A percentile compares a stretch with the other conserved stretches of the same genome.
phyloP scores from a whole-genome alignment of 306 rosid genomes.

The Pterocarpus santalinus region DNA sequence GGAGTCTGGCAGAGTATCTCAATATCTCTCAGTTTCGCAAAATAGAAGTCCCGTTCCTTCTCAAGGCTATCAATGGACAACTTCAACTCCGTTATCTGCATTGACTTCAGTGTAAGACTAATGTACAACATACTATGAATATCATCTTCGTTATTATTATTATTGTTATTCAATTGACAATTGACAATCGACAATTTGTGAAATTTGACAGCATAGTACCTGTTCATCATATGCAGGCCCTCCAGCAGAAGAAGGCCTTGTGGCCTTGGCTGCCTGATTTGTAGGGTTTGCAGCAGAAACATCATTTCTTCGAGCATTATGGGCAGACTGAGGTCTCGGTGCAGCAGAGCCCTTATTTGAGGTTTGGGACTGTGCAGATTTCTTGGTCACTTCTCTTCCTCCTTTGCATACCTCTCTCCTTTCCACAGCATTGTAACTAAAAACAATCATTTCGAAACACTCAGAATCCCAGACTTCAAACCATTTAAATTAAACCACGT shows the following conservation, averaged over 20 bases:
- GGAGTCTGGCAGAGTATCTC: conserved; percentile 93
- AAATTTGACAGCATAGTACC: conserved; percentile 39
- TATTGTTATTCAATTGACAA: too few species aligned
- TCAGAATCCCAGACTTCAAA: too few species aligned
- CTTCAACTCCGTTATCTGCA: conserved; percentile 91
- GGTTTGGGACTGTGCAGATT: conserved; percentile 69
- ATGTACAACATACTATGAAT: too few species aligned
- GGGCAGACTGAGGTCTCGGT: conserved; percentile 66
- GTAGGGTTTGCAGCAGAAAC: conserved; percentile 54
- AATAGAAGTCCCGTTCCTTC: conserved; percentile 96
- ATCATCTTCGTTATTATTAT: too few species aligned
- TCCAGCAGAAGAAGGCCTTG: conserved; percentile 60
- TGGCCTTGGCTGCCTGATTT: conserved; percentile 61
- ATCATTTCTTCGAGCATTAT: conserved; percentile 76
- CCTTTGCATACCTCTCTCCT: conserved; percentile 88
- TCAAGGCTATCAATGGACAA: conserved; percentile 96
- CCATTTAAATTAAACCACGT: too few species aligned
- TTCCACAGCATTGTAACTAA: conserved; percentile 82
- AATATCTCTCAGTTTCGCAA: conserved; percentile 86
- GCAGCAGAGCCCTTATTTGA: conserved; percentile 67
- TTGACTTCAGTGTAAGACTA: background rate
- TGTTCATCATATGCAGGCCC: conserved; percentile 77
- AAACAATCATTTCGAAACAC: too few species aligned
- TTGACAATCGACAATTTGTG: too few species aligned
- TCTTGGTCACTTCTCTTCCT: conserved; percentile 82